Base-by-base conservation (phyloP, 768 basidiomycete species). In the Lentinula raphanica region DNA sequence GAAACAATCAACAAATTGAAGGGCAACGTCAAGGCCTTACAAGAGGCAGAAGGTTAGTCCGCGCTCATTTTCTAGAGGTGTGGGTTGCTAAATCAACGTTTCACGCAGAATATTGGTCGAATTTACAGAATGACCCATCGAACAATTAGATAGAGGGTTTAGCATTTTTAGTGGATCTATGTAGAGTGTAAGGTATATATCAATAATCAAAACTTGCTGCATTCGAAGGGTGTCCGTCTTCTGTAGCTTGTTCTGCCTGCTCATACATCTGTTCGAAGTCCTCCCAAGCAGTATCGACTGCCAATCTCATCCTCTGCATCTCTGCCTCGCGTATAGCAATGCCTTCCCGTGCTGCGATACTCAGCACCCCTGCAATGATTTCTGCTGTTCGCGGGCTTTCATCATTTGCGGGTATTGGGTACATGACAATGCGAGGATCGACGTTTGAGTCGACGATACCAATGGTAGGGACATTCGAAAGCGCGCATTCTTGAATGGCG, bases 391-490 rank as follows among this genome's bases (percentile, higher is more conserved):
- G 83, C 9, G 88, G 81, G 67, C 85, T 93, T 73, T 99, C 97
- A 73, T 96, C 93, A 71, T 98, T 99, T n/a, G 92, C 94, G 0
- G 94, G 95, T 67, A 99, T 98, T 42, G 97, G 90, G 71, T 97
- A 98, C 82, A 98, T 97, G 61, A 99, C 95, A 38, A 94, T 79
- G 25, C 97, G 86, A 5, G 97, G 97, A 73, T 99, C 97, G 42
- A 86, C 90, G 68, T 99, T 94, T 21, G 94, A 92, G 72, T 99
- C 97, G 55, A 95, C 84, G 59, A 98, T 86, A 32, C 88, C 97
- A 59, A 98, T 86, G 1, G 97, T 98, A 0, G 97, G 97, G 57
- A 98, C 83, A 67, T 95, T 88, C 60, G 88, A 82, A 56, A 86
- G 78, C 15, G 93, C 92, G 65, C 93, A 95, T 75, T 99, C 97